Evolutionary conservation across 306 rosid species (phyloP), one percentile per base, ranked within the genome.

Genomic region (Ormosia emarginata): DNA sequence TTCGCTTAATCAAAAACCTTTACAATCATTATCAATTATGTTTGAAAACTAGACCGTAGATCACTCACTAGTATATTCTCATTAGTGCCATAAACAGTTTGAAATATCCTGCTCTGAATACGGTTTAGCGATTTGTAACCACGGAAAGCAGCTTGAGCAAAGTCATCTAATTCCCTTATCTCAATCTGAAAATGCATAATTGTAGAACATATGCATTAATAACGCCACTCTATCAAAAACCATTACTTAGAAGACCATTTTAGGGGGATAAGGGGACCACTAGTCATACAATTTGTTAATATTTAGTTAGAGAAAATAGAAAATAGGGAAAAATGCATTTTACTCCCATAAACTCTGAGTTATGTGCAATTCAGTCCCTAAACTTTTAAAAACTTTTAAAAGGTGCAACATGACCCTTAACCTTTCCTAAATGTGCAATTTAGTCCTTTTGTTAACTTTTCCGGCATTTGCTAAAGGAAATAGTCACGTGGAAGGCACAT

Each of bases 91-190:
- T 93, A 91, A 78, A 95, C 99, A 71, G 98, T 89, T 29, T 90
- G 90, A 87, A 79, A 95, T 84, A 95, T 95, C 79, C 93, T 89
- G 87, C 99, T 95, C 82, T 95, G 99, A 66, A 95, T 95, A 32
- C 98, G 99, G 74, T 95, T 93, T 47, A 95, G 89, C 6, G 94
- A 81, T 81, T 91, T 95, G 94, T 90, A 93, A 53, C 98, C 99
- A 63, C 72, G 92, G 81, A 95, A 95, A 74, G 99, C 99, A 79
- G 99, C 97, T 93, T 95, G 99, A 74, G 99, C 98, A 88, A 95
- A 95, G 79, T 90, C 98, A 82, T 95, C 99, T 71, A 95, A 85
- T 86, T 95, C 99, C 78, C 73, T 59, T 82, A 95, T 91, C 78
- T 93, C 99, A 82, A 95, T 92, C 98, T 93, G 94, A 75, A 71